Percentiles rank a stretch among this genome's conserved stretches.
These are phyloP conservation scores for Yamagishiella unicocca DNA, from an alignment of 139 green algal species.

Conservation along the genomic window DNA sequence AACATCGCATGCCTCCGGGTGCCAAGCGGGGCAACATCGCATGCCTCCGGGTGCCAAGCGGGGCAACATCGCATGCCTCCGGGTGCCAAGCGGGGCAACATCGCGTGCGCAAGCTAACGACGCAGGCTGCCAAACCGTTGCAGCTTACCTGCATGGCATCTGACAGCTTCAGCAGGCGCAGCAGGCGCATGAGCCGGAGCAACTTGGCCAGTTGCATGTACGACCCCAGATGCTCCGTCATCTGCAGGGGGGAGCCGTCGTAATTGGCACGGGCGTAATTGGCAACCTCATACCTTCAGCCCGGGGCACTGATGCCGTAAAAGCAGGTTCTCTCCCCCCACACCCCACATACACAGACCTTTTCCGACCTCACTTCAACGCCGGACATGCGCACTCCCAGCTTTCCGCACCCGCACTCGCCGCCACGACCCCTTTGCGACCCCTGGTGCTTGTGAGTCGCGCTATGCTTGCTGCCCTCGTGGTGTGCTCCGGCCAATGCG, in stretches of 20 bases:
- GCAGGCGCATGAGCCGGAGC: slow-evolving; percentile 11
- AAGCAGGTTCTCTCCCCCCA: too few relatives aligned
- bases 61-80: neutral
- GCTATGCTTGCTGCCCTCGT: neutral
- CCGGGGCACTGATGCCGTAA: neutral
- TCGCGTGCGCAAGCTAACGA: neutral
- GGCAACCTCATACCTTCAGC: neutral
- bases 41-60: neutral
- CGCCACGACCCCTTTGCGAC: neutral
- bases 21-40: neutral
- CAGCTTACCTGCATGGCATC: neutral
- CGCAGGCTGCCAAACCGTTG: neutral
- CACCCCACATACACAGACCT: neutral
- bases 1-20: neutral
- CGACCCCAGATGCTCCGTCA: neutral
- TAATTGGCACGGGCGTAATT: neutral
- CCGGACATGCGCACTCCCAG: neutral
- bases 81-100: neutral
- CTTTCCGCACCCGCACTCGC: neutral
- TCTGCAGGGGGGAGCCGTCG: slow-evolving; percentile 8
- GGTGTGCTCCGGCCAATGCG: neutral
- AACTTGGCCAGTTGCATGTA: slow-evolving; percentile 25
- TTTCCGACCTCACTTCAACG: neutral
- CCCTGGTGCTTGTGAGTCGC: neutral
- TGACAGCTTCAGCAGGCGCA: neutral